Evolutionary conservation across 2,329 filamentous ascomycete species (phyloP).

Genomic region (Phaeosphaeriaceae sp.): DNA sequence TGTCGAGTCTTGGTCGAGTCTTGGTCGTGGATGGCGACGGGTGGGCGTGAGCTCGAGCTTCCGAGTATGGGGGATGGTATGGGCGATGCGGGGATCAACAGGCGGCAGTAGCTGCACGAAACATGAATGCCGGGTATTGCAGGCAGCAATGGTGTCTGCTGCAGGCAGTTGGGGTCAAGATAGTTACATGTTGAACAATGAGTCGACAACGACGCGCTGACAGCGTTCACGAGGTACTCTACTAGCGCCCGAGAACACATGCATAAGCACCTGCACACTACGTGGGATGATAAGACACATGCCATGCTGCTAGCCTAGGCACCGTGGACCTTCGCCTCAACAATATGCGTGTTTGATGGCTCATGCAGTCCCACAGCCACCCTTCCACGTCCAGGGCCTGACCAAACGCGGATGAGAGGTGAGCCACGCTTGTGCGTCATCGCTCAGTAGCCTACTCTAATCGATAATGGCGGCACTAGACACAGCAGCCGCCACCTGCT

Average conservation of each 20-base stretch:
- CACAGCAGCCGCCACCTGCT: neutral
- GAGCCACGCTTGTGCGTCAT: slow-evolving; percentile 7
- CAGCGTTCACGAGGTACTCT: slow-evolving; percentile 22
- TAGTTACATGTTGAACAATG: slow-evolving; percentile 44
- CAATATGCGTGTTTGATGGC: neutral
- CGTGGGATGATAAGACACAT: slow-evolving; percentile 19
- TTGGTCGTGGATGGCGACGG: neutral
- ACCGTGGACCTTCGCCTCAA: slow-evolving; percentile 2
- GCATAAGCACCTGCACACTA: slow-evolving; percentile 10
- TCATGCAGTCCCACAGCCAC: neutral
- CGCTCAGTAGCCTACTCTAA: neutral
- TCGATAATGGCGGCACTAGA: neutral
- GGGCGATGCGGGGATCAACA: slow-evolving; percentile 22
- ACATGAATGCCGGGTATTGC: slow-evolving; percentile 5
- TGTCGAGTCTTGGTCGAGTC: neutral
- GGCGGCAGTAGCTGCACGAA: slow-evolving; percentile 9
- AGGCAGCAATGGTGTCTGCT: slow-evolving; percentile 32
- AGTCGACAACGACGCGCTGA: slow-evolving; percentile 40
- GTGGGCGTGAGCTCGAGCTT: slow-evolving; percentile 1
- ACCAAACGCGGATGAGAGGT: neutral
- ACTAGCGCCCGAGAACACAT: slow-evolving; percentile 22
- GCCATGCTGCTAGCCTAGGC: slow-evolving; percentile 12
- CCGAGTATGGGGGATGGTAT: slow-evolving; percentile 10
- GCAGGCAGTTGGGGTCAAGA: slow-evolving; percentile 34
- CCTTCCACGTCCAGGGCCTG: neutral